A percentile compares a stretch with the other conserved stretches of the same genome.
phyloP scores from a whole-genome alignment of 176 grass and related monocot species.

The Rhynchospora tenuis region DNA sequence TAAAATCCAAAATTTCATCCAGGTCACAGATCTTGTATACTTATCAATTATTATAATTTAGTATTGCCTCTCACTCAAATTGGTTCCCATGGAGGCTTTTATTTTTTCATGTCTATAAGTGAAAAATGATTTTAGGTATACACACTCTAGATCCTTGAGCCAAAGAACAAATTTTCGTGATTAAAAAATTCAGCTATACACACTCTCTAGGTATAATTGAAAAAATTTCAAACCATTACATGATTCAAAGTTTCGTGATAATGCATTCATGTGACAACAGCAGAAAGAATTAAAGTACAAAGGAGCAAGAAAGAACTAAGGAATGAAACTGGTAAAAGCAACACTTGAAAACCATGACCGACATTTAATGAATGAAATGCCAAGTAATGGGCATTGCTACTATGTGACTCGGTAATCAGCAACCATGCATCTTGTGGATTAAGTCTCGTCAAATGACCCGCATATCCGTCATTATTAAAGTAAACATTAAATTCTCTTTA shows the following conservation, averaged over 20 bases:
- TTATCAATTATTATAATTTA: no score
- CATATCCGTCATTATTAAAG: slow-evolving; percentile 14
- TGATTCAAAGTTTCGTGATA: not conserved
- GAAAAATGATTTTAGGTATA: no score
- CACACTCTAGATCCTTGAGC: no score
- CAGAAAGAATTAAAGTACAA: not conserved
- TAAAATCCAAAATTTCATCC: no score
- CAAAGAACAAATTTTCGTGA: no score
- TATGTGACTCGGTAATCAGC: slow-evolving; percentile 88
- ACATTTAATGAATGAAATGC: slow-evolving; percentile 93
- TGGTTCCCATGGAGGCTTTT: no score
- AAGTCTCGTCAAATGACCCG: slow-evolving; percentile 82
- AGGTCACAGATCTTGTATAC: no score
- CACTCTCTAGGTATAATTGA: not conserved
- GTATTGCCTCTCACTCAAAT: no score
- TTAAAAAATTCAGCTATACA: no score
- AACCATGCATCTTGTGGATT: slow-evolving; percentile 96
- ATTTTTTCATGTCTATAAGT: no score
- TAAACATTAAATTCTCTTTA: not conserved
- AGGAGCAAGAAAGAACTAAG: not conserved
- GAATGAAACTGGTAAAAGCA: slow-evolving; percentile 86
- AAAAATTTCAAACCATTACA: not conserved
- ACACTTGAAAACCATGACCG: slow-evolving; percentile 86
- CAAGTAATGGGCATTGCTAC: slow-evolving; percentile 80
- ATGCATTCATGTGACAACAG: not conserved